These are phyloP conservation scores for Ilex aquifolium DNA, from an alignment of 257 asterid species.

Conservation along the genomic window DNA sequence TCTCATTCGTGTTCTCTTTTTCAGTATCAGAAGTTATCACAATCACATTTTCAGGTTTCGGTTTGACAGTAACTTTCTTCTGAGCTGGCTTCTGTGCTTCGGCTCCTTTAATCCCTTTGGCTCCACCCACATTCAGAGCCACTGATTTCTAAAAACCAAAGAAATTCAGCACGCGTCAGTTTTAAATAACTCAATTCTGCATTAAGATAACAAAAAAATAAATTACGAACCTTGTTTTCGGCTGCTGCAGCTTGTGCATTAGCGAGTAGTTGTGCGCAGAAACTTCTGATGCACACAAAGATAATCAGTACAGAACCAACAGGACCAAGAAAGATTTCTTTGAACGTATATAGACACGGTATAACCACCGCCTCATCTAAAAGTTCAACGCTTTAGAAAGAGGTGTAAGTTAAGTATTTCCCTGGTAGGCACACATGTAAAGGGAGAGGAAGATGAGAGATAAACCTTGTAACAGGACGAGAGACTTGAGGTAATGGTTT, in stretches of 20 bases:
- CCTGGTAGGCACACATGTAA: no score
- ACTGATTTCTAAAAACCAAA: conserved; percentile 25
- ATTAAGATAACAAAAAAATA: conserved; percentile 9
- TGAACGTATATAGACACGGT: no score
- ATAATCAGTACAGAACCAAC: background rate
- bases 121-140: conserved; percentile 34
- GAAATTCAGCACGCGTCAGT: background rate
- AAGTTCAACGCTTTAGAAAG: no score
- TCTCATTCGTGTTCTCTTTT: conserved; percentile 23
- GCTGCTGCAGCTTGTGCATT: conserved; percentile 55
- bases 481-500: conserved; percentile 65
- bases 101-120: conserved; percentile 19
- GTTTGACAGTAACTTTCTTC: conserved; percentile 43
- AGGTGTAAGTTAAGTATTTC: no score
- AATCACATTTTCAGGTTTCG: conserved; percentile 54
- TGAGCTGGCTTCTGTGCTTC: conserved; percentile 38
- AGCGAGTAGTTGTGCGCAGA: conserved; percentile 17
- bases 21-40: conserved; percentile 52
- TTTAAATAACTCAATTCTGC: no score
- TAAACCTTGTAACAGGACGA: conserved; percentile 74
- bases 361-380: no score
- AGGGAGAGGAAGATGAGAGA: background rate
- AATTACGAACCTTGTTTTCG: conserved; percentile 38
- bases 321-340: background rate
- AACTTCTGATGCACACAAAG: conserved; percentile 38